phyloP scores from a whole-genome alignment of 805 yeast genomes.

The Yarrowia alimentaria region DNA sequence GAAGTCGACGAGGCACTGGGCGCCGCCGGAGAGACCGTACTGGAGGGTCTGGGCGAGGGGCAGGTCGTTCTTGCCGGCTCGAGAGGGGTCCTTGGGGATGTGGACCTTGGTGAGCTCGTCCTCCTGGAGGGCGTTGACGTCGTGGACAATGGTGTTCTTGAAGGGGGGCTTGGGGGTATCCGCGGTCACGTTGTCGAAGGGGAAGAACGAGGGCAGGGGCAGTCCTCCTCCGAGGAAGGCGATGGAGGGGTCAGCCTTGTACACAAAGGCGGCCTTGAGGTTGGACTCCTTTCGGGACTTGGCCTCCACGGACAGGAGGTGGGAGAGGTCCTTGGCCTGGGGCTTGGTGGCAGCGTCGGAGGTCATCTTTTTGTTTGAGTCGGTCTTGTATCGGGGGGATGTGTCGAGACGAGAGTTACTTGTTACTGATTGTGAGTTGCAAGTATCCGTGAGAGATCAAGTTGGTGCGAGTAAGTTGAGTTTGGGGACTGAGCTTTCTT shows the following conservation, averaged over 20 bases:
- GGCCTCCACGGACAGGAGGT: conserved; percentile 76
- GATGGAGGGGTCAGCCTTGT: conserved; percentile 68
- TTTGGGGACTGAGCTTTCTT: too few species aligned
- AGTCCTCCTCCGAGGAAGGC: conserved; percentile 94
- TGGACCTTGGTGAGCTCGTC: conserved; percentile 39
- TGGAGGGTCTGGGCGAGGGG: conserved; percentile 85
- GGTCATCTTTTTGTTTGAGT: neutral
- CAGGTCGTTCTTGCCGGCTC: conserved; percentile 47
- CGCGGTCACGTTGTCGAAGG: conserved; percentile 73
- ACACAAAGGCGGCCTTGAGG: conserved; percentile 79
- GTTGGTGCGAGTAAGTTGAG: too few species aligned
- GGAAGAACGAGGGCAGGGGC: conserved; percentile 88
- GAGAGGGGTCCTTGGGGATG: conserved; percentile 44
- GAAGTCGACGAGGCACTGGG: conserved; percentile 63
- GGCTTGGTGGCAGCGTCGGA: conserved; percentile 31
- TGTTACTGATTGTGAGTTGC: too few species aligned
- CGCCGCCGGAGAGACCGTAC: conserved; percentile 85
- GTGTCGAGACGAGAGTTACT: too few species aligned
- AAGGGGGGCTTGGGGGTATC: conserved; percentile 73
- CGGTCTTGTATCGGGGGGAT: neutral
- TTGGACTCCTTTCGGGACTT: conserved; percentile 72
- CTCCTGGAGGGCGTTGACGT: conserved; percentile 30
- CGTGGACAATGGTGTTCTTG: conserved; percentile 56
- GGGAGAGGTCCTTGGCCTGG: conserved; percentile 66
- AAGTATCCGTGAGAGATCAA: too few species aligned